phyloP scores from a whole-genome alignment of 202 grass and related monocot genomes.

The Zizania palustris region DNA sequence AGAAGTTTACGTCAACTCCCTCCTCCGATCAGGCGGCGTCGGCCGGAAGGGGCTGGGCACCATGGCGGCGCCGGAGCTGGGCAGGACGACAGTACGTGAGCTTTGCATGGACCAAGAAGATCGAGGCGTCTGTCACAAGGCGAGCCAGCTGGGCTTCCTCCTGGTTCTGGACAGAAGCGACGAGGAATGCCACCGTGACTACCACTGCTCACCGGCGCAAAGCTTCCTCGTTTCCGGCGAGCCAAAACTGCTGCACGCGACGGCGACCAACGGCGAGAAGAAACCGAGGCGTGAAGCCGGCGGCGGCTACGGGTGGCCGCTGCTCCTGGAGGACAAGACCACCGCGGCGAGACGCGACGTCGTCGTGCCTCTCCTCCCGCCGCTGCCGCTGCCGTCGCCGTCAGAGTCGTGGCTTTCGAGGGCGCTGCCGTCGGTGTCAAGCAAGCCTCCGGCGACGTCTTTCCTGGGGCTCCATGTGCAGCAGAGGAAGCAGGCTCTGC shows the following conservation, averaged over 20 bases:
- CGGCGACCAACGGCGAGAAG: constrained; percentile 1
- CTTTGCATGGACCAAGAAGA: constrained; percentile 27
- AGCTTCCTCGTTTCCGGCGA: not conserved
- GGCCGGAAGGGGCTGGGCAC: constrained; percentile 20
- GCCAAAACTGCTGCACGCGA: not conserved
- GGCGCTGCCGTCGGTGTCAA: constrained; percentile 67
- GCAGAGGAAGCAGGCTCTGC: constrained; percentile 53
- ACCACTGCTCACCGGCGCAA: not conserved
- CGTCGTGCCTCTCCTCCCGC: constrained; percentile 28
- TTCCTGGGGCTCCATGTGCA: constrained; percentile 76
- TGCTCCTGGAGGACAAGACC: constrained; percentile 32
- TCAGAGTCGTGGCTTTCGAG: constrained; percentile 87
- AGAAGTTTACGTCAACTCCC: constrained; percentile 60
- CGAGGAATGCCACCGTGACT: not conserved
- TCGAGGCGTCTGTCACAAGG: constrained; percentile 28
- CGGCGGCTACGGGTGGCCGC: constrained; percentile 19
- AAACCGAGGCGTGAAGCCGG: not conserved
- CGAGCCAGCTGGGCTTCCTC: constrained; percentile 45
- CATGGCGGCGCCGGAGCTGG: constrained; percentile 43
- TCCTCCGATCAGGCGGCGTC: constrained; percentile 34
- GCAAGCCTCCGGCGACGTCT: constrained; percentile 46
- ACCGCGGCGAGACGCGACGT: constrained; percentile 17
- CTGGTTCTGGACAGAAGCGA: constrained; percentile 45
- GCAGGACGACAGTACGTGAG: constrained; percentile 37
- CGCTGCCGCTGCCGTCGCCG: constrained; percentile 67